Conservation (phyloP, 768 basidiomycete species). For the Suillus subalutaceus region DNA sequence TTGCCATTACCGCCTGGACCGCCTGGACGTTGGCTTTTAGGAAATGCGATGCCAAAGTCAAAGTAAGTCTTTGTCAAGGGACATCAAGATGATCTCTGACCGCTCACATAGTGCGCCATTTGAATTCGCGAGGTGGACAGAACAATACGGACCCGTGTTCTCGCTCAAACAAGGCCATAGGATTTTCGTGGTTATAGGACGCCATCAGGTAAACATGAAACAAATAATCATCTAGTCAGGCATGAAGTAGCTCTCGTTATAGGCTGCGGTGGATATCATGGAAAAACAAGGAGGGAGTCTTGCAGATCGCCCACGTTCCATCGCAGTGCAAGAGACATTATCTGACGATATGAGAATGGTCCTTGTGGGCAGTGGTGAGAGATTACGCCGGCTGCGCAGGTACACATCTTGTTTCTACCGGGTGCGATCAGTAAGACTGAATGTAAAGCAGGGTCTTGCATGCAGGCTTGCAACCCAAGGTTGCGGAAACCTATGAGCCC, state of each 20-base stretch:
- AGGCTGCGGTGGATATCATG: conserved; percentile 46
- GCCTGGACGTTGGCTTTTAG: conserved; percentile 27
- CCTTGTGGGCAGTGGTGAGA: conserved; percentile 27
- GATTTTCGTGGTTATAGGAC: conserved; percentile 25
- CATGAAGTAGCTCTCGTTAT: conserved; percentile 15
- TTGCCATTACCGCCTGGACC: conserved; percentile 30
- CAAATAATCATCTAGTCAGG: background rate
- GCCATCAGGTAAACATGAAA: conserved; percentile 18
- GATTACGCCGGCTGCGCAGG: conserved; percentile 27
- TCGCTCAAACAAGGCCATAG: conserved; percentile 49
- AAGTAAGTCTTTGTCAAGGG: conserved; percentile 25
- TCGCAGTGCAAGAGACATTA: conserved; percentile 39
- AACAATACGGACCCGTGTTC: conserved; percentile 63
- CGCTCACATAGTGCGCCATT: conserved; percentile 4
- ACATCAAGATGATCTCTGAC: background rate
- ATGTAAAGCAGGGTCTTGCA: no score
- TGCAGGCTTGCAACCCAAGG: no score
- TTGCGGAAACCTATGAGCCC: no score
- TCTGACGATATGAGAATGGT: conserved; percentile 38
- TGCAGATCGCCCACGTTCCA: conserved; percentile 37
- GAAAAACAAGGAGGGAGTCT: conserved; percentile 40
- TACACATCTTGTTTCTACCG: background rate
- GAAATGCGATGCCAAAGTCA: conserved; percentile 20
- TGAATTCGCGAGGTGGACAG: conserved; percentile 56
- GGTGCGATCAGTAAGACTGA: no score